phyloP scores from a whole-genome alignment of 2,329 filamentous ascomycete genomes.

The Nectriaceae sp. region DNA sequence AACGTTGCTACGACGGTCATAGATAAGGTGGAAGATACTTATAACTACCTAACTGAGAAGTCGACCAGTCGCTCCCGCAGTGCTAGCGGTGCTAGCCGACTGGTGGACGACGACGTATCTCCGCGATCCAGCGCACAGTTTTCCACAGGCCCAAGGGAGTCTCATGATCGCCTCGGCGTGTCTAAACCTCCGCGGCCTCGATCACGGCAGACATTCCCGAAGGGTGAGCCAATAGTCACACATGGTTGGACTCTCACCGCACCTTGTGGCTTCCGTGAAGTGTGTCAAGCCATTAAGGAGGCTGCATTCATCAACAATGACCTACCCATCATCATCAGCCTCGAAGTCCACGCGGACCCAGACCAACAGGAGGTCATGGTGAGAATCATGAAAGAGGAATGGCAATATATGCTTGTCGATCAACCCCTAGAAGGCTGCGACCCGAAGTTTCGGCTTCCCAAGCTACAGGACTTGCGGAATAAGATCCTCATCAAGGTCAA shows the following conservation, averaged over 20 bases:
- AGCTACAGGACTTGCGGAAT: slow-evolving; percentile 68
- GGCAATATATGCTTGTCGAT: slow-evolving; percentile 74
- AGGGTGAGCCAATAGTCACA: slow-evolving; percentile 75
- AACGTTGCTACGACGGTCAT: slow-evolving; percentile 45
- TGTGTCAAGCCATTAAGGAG: slow-evolving; percentile 78
- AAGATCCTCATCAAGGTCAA: slow-evolving; percentile 89
- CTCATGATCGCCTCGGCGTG: slow-evolving; percentile 37
- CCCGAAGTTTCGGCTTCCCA: slow-evolving; percentile 61
- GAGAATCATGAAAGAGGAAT: slow-evolving; percentile 88
- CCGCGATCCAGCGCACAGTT: slow-evolving; percentile 33
- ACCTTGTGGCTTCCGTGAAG: slow-evolving; percentile 83
- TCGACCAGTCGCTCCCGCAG: slow-evolving; percentile 39
- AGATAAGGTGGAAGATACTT: slow-evolving; percentile 35
- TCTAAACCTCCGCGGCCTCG: slow-evolving; percentile 25
- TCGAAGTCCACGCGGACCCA: slow-evolving; percentile 83
- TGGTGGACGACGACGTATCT: slow-evolving; percentile 30
- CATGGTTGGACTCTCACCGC: slow-evolving; percentile 84
- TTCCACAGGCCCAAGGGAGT: slow-evolving; percentile 33
- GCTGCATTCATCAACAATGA: slow-evolving; percentile 75
- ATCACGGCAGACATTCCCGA: slow-evolving; percentile 31
- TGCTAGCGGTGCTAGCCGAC: slow-evolving; percentile 39
- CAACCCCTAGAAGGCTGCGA: slow-evolving; percentile 50
- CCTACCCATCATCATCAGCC: slow-evolving; percentile 84
- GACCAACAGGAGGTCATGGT: slow-evolving; percentile 93
- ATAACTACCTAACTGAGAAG: slow-evolving; percentile 33